Conservation (phyloP, 768 basidiomycete species). For the Calvatia gigantea region DNA sequence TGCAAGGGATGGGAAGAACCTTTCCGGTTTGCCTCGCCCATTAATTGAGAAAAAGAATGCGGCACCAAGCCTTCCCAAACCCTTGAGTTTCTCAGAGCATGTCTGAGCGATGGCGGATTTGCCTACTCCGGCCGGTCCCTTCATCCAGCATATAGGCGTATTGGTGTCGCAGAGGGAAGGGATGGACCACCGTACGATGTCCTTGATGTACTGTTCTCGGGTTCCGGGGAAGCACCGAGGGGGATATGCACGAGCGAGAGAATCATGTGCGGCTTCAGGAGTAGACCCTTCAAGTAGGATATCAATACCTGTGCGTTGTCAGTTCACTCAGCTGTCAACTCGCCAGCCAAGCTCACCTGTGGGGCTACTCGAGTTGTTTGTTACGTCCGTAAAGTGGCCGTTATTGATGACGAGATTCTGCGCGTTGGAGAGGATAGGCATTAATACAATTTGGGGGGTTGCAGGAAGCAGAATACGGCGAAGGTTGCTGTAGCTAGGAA, state of each 20-base stretch:
- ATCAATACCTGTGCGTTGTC: not conserved
- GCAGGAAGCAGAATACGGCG: no score
- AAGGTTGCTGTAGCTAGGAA: no score
- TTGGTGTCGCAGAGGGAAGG: not conserved
- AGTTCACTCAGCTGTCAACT: not conserved
- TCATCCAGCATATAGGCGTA: not conserved
- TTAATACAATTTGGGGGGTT: no score
- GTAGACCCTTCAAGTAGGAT: not conserved
- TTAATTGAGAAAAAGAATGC: constrained; percentile 7
- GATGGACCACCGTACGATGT: constrained; percentile 5
- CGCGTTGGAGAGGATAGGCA: not conserved
- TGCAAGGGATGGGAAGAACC: not conserved
- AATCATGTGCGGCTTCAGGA: not conserved
- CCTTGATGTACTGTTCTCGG: constrained; percentile 4
- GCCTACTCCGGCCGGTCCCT: not conserved
- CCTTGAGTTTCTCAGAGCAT: not conserved
- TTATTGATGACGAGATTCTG: not conserved
- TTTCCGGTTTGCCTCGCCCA: not conserved
- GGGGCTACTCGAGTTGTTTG: not conserved
- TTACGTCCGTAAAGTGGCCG: not conserved
- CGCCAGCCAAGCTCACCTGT: not conserved
- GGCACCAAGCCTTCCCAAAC: not conserved
- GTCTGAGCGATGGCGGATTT: not conserved
- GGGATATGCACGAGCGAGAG: not conserved
- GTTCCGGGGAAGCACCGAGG: not conserved